A percentile compares a stretch with the other conserved stretches of the same genome.
Conservation (phyloP, 768 basidiomycete species). For the Nevesoporus exiguus region DNA sequence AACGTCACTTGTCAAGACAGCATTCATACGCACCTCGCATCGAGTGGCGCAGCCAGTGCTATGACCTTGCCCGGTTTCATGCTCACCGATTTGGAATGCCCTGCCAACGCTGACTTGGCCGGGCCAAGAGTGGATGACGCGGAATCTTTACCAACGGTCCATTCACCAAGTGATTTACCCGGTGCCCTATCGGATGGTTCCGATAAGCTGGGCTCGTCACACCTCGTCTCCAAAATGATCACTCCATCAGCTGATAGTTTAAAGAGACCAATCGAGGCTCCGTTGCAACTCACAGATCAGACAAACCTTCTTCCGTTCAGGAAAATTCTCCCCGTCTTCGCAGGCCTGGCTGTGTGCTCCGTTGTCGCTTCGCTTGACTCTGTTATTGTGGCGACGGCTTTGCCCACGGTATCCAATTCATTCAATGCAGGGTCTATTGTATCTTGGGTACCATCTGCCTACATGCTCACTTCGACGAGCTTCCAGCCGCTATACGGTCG, state of each 20-base stretch:
- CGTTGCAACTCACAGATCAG: conserved; percentile 56
- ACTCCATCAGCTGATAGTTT: neutral
- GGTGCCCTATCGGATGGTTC: neutral
- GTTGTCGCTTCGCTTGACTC: conserved; percentile 65
- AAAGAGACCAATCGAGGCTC: neutral
- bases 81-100: neutral
- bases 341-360: conserved; percentile 57
- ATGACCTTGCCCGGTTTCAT: neutral
- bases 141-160: neutral
- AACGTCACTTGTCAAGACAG: neutral
- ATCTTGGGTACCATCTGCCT: conserved; percentile 73
- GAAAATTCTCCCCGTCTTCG: conserved; percentile 60
- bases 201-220: conserved; percentile 3
- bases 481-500: conserved; percentile 50
- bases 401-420: conserved; percentile 65
- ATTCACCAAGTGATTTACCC: neutral
- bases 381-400: conserved; percentile 68
- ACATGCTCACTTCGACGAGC: conserved; percentile 55
- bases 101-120: neutral
- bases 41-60: neutral
- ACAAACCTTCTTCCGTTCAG: conserved; percentile 69
- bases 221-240: conserved; percentile 4
- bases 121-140: neutral
- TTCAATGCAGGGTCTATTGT: conserved; percentile 48
- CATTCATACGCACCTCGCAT: neutral